Conservation (phyloP, 2,329 filamentous ascomycete genomes). For the Colletotrichum orchidophilum region DNA sequence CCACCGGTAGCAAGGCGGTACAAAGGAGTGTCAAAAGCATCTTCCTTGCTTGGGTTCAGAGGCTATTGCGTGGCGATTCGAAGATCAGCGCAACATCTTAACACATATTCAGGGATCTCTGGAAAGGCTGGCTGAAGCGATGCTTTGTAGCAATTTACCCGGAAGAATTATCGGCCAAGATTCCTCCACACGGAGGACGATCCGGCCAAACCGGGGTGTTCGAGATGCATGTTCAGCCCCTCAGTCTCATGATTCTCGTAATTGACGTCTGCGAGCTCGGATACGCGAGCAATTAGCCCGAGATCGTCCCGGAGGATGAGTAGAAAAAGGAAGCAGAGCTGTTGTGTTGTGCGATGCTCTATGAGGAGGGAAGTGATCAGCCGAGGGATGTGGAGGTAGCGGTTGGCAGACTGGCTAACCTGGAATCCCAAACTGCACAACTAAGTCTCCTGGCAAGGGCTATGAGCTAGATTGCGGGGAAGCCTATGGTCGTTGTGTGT, state of each 20-base stretch:
- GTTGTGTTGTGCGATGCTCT: not conserved
- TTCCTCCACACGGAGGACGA: constrained; percentile 27
- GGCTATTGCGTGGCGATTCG: not conserved
- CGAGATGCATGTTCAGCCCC: not conserved
- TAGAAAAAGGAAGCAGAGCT: not conserved
- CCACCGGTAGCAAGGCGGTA: constrained; percentile 1
- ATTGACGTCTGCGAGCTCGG: not conserved
- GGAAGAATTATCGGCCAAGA: constrained; percentile 7
- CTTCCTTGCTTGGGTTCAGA: not conserved
- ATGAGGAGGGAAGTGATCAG: not conserved
- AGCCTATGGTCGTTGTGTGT: not conserved
- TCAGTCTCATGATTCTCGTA: not conserved
- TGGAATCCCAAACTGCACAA: not conserved
- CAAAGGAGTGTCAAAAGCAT: not conserved
- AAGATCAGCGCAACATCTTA: not conserved
- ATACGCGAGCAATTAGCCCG: constrained; percentile 13
- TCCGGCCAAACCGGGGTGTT: not conserved
- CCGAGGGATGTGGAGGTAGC: not conserved
- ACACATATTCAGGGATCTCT: not conserved
- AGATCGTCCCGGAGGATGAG: not conserved
- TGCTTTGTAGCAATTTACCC: constrained; percentile 23
- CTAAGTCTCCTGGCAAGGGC: not conserved
- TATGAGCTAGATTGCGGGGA: not conserved
- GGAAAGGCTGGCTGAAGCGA: not conserved
- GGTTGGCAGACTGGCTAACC: not conserved